Percentiles rank a stretch among this genome's conserved stretches.
These are phyloP conservation scores for Coemansia sp. DNA, from an alignment of 192 early-diverging fungal species.

Conservation along the genomic window DNA sequence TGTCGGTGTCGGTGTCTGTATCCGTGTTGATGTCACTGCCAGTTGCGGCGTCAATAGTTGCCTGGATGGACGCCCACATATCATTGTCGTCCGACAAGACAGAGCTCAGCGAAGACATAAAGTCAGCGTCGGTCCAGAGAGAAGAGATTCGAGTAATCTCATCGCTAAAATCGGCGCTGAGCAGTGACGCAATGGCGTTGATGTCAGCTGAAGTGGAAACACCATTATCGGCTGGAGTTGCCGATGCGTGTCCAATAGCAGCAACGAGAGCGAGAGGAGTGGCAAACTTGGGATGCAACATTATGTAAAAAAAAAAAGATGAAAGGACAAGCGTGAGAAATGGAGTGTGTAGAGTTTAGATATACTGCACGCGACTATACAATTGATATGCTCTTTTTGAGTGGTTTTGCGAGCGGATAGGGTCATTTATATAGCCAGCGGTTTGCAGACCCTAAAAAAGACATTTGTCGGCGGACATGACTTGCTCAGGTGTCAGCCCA, in stretches of 20 bases:
- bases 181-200: neutral
- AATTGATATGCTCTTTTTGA: neutral
- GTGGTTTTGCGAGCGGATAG: too few species aligned
- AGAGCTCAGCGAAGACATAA: neutral
- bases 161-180: neutral
- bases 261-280: neutral
- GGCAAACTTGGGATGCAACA: neutral
- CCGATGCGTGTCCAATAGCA: neutral
- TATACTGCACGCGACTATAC: neutral
- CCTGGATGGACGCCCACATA: constrained; percentile 3
- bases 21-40: neutral
- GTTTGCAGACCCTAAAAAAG: too few species aligned
- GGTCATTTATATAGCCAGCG: too few species aligned
- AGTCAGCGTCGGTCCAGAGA: neutral
- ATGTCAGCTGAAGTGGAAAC: neutral
- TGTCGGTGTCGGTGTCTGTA: neutral
- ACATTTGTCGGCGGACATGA: too few species aligned
- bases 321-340: neutral
- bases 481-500: too few species aligned
- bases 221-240: neutral
- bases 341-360: neutral
- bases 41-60: neutral
- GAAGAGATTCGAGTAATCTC: neutral
- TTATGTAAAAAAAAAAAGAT: neutral
- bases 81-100: neutral